Evolutionary conservation across 2,329 filamentous ascomycete species (phyloP).

Genomic region (Ploettnerulaceae sp.): DNA sequence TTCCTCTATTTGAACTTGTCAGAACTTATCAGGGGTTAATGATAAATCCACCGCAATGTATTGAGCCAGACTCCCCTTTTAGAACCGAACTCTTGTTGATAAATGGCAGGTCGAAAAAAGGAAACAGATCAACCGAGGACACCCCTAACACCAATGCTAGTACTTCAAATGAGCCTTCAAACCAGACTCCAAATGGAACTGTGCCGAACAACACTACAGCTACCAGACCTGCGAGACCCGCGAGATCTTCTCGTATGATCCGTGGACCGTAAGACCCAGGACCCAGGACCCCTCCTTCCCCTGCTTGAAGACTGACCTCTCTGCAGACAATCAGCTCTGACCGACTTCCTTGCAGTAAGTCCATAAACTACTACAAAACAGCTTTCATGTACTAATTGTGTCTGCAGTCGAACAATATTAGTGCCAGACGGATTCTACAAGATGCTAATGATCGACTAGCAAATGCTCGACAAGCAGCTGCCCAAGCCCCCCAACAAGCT

Average conservation of each 20-base stretch:
- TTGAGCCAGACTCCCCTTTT: too few species aligned
- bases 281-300: neutral
- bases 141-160: too few species aligned
- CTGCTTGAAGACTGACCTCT: slow-evolving; percentile 2
- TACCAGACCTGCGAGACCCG: slow-evolving; percentile 6
- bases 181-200: neutral
- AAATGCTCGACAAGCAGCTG: slow-evolving; percentile 41
- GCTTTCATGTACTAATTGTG: slow-evolving; percentile 27
- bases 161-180: too few species aligned
- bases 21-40: too few species aligned
- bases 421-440: slow-evolving; percentile 49
- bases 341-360: slow-evolving; percentile 60
- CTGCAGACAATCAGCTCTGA: slow-evolving; percentile 56
- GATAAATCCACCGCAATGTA: too few species aligned
- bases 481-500: slow-evolving; percentile 31
- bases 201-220: slow-evolving; percentile 2
- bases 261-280: slow-evolving; percentile 33
- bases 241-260: slow-evolving; percentile 22
- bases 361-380: slow-evolving; percentile 30
- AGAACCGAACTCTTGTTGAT: too few species aligned
- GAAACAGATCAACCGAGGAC: too few species aligned
- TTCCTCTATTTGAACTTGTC: too few species aligned
- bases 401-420: slow-evolving; percentile 67
- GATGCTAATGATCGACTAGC: slow-evolving; percentile 47
- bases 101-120: too few species aligned